Evolutionary conservation across 73 alveolate genomes (phyloP).

Genomic region (Paramecium caudatum): DNA sequence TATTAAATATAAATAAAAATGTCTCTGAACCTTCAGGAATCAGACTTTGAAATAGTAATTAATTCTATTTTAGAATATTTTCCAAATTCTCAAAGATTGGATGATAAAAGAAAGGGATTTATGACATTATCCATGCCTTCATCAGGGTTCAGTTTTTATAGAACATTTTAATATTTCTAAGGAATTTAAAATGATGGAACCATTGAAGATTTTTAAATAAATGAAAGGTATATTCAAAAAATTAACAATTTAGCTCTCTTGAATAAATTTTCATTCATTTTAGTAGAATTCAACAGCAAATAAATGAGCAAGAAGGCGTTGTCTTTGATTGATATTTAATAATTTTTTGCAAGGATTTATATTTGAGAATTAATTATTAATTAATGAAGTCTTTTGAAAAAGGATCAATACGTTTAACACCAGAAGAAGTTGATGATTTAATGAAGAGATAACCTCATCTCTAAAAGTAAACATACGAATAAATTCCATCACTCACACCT

Average conservation of each 20-base stretch:
- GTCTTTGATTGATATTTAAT: background rate
- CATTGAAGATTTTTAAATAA: conserved; percentile 38
- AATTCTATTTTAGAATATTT: background rate
- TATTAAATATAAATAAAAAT: conserved; percentile 80
- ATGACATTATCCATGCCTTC: background rate
- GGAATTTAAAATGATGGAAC: background rate
- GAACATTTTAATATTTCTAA: conserved; percentile 15
- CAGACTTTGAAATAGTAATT: background rate
- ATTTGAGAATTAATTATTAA: too few relatives aligned
- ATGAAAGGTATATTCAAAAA: background rate
- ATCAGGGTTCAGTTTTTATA: conserved; percentile 34
- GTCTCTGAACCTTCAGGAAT: background rate
- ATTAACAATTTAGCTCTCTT: conserved; percentile 20
- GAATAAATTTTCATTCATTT: conserved; percentile 35
- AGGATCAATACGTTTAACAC: conserved; percentile 63
- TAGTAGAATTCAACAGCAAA: background rate
- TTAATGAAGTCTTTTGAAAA: conserved; percentile 30
- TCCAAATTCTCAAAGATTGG: background rate
- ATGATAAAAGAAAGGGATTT: conserved; percentile 35
- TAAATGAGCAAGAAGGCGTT: conserved; percentile 22
- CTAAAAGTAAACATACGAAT: conserved; percentile 63
- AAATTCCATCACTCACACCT: conserved; percentile 70
- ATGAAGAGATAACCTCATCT: conserved; percentile 71
- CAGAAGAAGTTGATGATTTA: conserved; percentile 65
- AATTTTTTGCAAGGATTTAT: too few relatives aligned